Evolutionary conservation across 2,329 filamentous ascomycete species (phyloP).

Genomic region (Pestalotiopsis sp.): DNA sequence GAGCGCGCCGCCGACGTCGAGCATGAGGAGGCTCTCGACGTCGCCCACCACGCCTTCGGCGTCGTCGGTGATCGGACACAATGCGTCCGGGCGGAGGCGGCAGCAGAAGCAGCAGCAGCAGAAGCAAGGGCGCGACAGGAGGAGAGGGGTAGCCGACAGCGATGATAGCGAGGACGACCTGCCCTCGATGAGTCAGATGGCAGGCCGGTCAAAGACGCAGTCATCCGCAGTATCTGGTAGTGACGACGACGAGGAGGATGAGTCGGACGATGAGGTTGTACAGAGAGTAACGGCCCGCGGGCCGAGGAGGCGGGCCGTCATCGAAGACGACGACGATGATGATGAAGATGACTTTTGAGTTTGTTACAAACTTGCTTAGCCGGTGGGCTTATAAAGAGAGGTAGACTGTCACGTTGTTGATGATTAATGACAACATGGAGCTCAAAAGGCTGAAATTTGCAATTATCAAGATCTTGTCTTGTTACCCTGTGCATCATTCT

Average conservation of each 20-base stretch:
- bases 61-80: conserved; percentile 17
- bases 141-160: conserved; percentile 18
- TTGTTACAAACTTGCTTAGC: background rate
- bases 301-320: conserved; percentile 18
- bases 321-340: conserved; percentile 20
- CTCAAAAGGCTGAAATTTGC: background rate
- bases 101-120: conserved; percentile 26
- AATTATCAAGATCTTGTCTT: background rate
- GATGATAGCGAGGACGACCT: conserved; percentile 27
- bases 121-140: background rate
- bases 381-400: background rate
- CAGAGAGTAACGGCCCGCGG: conserved; percentile 12
- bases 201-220: conserved; percentile 14
- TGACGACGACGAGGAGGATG: conserved; percentile 17
- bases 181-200: conserved; percentile 33
- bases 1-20: conserved; percentile 28
- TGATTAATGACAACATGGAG: background rate
- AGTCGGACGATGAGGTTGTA: conserved; percentile 17
- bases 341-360: conserved; percentile 4
- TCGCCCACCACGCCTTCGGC: conserved; percentile 26
- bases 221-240: background rate
- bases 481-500: background rate
- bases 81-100: conserved; percentile 9
- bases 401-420: background rate
- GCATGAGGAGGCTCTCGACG: conserved; percentile 23